Base-by-base conservation (phyloP, 495 filamentous ascomycete species). In the Trichocladium uniseriatum region DNA sequence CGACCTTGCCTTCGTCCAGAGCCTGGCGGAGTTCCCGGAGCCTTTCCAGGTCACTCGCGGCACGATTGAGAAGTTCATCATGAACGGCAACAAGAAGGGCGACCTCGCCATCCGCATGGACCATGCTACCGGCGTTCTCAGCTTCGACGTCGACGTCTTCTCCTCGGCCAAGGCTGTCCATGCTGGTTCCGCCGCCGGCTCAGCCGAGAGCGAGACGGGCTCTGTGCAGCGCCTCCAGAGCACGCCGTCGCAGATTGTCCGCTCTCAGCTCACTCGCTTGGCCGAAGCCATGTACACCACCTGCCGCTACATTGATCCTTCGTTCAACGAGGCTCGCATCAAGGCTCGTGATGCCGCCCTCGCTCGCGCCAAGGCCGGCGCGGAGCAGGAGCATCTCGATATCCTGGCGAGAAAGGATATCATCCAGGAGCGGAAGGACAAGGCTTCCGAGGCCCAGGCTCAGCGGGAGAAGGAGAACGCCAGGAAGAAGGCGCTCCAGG, bases 21-120 rank as follows among this genome's bases (percentile, higher is more conserved):
- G 88, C 59, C 83, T 97, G 27, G 92, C 92, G 48, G 80, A 92
- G 64, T 98, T 98, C 76, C 92, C 92, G 24, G 89, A 94, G 58
- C 91, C 92, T 20, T 97, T 94, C 80, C 85, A 95, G 71, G 89
- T 97, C 55, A 84, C 78, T 53, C 83, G 86, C 34, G 82, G 80
- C 55, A 94, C 86, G 53, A 95, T 98, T 50, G 92, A 98, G 73
- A 98, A 98, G 73, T 98, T 98, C 78, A 96, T 98, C 77, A 98
- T 98, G 92, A 98, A 98, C 69, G 92, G 92, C 51, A 96, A 92
- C 78, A 98, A 98, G 80, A 98, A 98, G 77, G 92, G 92, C 27
- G 94, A 98, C 58, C 78, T 98, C 41, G 84, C 92, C 37, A 95
- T 98, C 61, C 90, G 92, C 49, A 86, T 98, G 60, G 86, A 97